phyloP scores from a whole-genome alignment of 2,329 filamentous ascomycete species.

The Neofusicoccum cordaticola region DNA sequence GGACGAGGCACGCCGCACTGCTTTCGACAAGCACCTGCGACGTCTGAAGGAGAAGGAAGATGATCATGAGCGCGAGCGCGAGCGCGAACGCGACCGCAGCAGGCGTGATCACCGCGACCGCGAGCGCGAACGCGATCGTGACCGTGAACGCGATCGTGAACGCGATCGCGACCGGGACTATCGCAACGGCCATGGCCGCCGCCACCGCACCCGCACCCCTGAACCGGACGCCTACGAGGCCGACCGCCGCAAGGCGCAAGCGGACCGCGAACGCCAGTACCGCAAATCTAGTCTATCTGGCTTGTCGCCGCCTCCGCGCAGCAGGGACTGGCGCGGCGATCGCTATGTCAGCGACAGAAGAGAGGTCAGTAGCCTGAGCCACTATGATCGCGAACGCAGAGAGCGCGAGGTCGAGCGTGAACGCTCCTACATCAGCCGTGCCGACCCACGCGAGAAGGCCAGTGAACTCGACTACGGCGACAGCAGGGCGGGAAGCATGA shows the following conservation, averaged over 20 bases:
- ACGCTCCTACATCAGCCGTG: slow-evolving; percentile 75
- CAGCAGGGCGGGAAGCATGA: slow-evolving; percentile 54
- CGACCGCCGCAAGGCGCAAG: slow-evolving; percentile 87
- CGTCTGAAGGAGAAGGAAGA: slow-evolving; percentile 90
- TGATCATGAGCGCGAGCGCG: slow-evolving; percentile 62
- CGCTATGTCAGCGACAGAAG: slow-evolving; percentile 48
- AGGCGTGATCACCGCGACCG: slow-evolving; percentile 47
- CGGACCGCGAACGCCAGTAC: slow-evolving; percentile 90
- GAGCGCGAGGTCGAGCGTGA: slow-evolving; percentile 90
- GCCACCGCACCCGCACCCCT: slow-evolving; percentile 71
- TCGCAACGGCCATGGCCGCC: slow-evolving; percentile 39
- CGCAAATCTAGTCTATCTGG: slow-evolving; percentile 73
- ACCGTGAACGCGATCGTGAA: slow-evolving; percentile 48
- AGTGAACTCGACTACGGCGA: slow-evolving; percentile 93
- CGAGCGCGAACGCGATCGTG: slow-evolving; percentile 52
- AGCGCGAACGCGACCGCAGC: slow-evolving; percentile 56
- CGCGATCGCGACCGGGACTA: slow-evolving; percentile 48
- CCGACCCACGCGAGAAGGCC: slow-evolving; percentile 74
- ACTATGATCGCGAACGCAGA: slow-evolving; percentile 82
- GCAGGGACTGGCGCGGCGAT: slow-evolving; percentile 38
- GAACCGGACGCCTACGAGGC: slow-evolving; percentile 94
- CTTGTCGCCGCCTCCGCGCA: slow-evolving; percentile 50
- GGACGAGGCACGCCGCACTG: slow-evolving; percentile 76
- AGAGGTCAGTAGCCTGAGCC: slow-evolving; percentile 59
- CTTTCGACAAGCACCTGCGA: slow-evolving; percentile 89